Conservation (phyloP, 2,329 filamentous ascomycete genomes). For the Colletotrichum musicola region DNA sequence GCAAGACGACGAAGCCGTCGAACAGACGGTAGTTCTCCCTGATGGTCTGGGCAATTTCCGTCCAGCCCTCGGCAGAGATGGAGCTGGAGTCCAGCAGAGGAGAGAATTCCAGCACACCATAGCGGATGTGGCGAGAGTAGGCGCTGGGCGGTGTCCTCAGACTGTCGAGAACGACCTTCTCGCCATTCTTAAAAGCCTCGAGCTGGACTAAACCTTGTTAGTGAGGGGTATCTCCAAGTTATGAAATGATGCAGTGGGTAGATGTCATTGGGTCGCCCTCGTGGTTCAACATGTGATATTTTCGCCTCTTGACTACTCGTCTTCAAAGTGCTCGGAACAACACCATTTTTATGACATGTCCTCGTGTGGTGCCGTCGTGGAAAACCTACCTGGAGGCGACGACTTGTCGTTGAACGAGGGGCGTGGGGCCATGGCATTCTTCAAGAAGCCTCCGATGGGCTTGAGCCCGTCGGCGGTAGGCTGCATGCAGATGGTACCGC, state of each 20-base stretch:
- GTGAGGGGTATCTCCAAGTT: background rate
- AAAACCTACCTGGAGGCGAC: conserved; percentile 56
- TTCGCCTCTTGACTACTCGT: background rate
- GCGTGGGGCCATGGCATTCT: conserved; percentile 83
- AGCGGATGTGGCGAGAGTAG: conserved; percentile 85
- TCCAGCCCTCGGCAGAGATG: conserved; percentile 88
- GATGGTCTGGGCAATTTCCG: conserved; percentile 83
- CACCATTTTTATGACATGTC: background rate
- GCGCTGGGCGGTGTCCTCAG: conserved; percentile 84
- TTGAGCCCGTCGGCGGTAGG: conserved; percentile 83
- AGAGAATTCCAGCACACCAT: conserved; percentile 86
- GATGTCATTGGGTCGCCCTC: background rate
- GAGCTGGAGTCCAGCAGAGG: conserved; percentile 90
- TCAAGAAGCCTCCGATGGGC: conserved; percentile 83
- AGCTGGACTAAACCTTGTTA: conserved; percentile 57
- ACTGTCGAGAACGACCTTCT: conserved; percentile 69
- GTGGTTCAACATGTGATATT: background rate
- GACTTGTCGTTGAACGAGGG: conserved; percentile 88
- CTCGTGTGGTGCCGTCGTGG: background rate
- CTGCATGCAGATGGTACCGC: conserved; percentile 92
- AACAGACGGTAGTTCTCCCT: conserved; percentile 88
- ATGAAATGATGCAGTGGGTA: background rate
- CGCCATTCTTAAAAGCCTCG: conserved; percentile 64
- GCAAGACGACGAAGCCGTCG: conserved; percentile 91
- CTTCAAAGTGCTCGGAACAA: background rate